Conservation (phyloP, 495 filamentous ascomycete species). For the Baudoinia panamericana region DNA sequence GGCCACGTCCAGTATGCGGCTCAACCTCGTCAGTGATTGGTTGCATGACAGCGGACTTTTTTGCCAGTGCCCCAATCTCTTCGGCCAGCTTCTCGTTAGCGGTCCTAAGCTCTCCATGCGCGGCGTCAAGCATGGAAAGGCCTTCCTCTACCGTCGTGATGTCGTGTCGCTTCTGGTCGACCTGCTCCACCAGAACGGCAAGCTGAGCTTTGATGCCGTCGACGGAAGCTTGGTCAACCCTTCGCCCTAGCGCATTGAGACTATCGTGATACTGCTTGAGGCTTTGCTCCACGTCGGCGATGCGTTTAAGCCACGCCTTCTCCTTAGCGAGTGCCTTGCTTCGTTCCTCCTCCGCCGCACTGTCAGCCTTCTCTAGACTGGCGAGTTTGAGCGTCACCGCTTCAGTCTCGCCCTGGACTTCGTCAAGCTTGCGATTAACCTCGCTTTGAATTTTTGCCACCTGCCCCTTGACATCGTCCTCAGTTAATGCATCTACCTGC, state of each 20-base stretch:
- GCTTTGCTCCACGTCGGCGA: conserved; percentile 12
- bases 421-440: conserved; percentile 4
- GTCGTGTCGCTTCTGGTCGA: conserved; percentile 2
- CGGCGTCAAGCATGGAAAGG: conserved; percentile 1
- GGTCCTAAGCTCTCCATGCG: conserved; percentile 6
- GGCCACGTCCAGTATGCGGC: not conserved
- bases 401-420: conserved; percentile 11
- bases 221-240: conserved; percentile 3
- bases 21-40: not conserved
- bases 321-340: conserved; percentile 14
- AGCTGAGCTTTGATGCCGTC: conserved; percentile 4
- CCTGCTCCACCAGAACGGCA: conserved; percentile 6
- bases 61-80: conserved; percentile 2
- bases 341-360: conserved; percentile 7
- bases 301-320: conserved; percentile 12
- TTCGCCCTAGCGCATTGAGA: conserved; percentile 1
- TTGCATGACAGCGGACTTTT: conserved; percentile 1
- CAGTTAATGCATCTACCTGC: conserved; percentile 9
- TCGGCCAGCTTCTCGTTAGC: conserved; percentile 2
- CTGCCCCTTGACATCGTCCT: not conserved
- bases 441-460: conserved; percentile 6
- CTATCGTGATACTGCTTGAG: conserved; percentile 8
- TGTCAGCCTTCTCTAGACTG: conserved; percentile 5
- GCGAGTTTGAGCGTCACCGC: conserved; percentile 9
- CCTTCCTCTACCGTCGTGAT: conserved; percentile 14